Percentiles rank a stretch among this genome's conserved stretches.
Conservation (phyloP, 495 filamentous ascomycete species). For the Podospora tetraspora region DNA sequence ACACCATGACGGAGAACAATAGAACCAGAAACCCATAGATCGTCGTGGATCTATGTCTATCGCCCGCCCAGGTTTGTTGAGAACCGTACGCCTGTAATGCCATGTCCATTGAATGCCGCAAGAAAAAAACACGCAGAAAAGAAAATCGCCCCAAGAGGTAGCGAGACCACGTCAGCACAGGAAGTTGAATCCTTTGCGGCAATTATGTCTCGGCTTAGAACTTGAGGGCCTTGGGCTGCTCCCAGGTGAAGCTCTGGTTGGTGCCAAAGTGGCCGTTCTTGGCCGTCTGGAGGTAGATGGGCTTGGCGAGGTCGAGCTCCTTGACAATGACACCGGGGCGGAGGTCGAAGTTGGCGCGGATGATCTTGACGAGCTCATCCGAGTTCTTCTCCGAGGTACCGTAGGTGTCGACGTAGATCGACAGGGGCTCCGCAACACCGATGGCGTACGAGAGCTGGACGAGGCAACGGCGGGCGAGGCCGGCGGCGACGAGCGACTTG, state of each 20-base stretch:
- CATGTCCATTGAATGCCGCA: constrained; percentile 24
- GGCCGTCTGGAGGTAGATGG: constrained; percentile 96
- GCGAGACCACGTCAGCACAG: constrained; percentile 28
- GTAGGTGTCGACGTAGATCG: constrained; percentile 82
- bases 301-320: constrained; percentile 89
- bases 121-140: constrained; percentile 19
- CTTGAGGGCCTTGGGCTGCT: constrained; percentile 92
- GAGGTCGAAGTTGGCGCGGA: constrained; percentile 93
- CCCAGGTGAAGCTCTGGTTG: constrained; percentile 96
- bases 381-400: constrained; percentile 69
- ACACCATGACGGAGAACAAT: constrained; percentile 12
- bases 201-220: constrained; percentile 53
- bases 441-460: constrained; percentile 99
- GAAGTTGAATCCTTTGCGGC: constrained; percentile 38
- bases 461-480: constrained; percentile 81
- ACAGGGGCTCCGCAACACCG: constrained; percentile 94
- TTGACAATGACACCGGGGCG: constrained; percentile 97
- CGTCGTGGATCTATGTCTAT: constrained; percentile 31
- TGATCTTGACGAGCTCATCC: constrained; percentile 84
- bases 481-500: constrained; percentile 89
- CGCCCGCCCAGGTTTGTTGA: constrained; percentile 39
- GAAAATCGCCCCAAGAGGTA: constrained; percentile 21
- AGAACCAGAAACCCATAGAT: constrained; percentile 21
- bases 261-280: constrained; percentile 98
- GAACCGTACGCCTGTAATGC: constrained; percentile 38